phyloP scores from a whole-genome alignment of 2,329 filamentous ascomycete genomes.

The Botrytis medusae region DNA sequence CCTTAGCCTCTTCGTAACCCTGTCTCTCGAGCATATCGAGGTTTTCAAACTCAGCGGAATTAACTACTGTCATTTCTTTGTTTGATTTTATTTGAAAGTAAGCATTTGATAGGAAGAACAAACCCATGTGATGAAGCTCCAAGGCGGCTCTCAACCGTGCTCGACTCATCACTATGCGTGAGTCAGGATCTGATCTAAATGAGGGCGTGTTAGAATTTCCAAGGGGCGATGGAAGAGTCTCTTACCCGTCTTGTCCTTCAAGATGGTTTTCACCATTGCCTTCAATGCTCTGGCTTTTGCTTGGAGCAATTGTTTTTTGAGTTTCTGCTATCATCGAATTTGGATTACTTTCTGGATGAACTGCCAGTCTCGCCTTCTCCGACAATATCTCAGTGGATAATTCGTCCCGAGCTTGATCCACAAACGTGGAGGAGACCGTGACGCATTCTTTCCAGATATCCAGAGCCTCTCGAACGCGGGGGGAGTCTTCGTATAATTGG shows the following conservation, averaged over 20 bases:
- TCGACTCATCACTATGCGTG: slow-evolving; percentile 57
- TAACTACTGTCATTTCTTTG: slow-evolving; percentile 59
- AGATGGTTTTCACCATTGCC: neutral
- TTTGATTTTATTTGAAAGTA: slow-evolving; percentile 81
- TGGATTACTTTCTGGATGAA: neutral
- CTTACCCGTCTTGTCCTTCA: slow-evolving; percentile 38
- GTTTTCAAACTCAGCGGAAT: slow-evolving; percentile 63
- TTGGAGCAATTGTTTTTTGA: too few species aligned
- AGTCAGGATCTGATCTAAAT: slow-evolving; percentile 23
- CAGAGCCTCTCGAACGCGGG: slow-evolving; percentile 65
- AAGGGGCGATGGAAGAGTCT: slow-evolving; percentile 5
- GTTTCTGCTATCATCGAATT: neutral
- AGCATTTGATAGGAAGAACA: slow-evolving; percentile 82
- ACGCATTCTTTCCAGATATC: slow-evolving; percentile 64
- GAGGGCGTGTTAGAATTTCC: neutral
- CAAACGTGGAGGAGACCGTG: slow-evolving; percentile 49
- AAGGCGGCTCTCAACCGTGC: slow-evolving; percentile 70
- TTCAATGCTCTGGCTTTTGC: neutral
- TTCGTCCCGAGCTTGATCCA: slow-evolving; percentile 64
- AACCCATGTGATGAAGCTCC: slow-evolving; percentile 77
- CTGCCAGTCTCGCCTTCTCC: neutral
- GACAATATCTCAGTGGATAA: slow-evolving; percentile 49
- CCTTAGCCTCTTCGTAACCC: slow-evolving; percentile 76
- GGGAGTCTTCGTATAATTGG: slow-evolving; percentile 76
- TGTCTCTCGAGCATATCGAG: slow-evolving; percentile 70